phyloP scores from a whole-genome alignment of 768 basidiomycete genomes.

The Polyporus arcularius region DNA sequence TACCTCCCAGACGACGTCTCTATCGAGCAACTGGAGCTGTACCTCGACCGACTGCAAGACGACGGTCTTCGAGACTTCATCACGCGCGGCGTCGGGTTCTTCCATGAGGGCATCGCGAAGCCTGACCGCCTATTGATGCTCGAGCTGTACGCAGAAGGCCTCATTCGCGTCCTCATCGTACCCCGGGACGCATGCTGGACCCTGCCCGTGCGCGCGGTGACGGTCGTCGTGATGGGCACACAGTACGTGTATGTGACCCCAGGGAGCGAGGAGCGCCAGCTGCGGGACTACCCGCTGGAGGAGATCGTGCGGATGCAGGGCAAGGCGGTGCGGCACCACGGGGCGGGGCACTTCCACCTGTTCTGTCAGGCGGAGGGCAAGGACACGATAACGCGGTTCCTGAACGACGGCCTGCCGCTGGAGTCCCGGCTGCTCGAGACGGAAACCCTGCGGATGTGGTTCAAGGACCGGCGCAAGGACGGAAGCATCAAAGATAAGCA shows the following conservation, averaged over 20 bases:
- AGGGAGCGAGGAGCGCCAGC: conserved; percentile 57
- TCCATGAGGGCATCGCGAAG: conserved; percentile 69
- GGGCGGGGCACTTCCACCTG: conserved; percentile 70
- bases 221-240: conserved; percentile 90
- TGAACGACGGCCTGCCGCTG: conserved; percentile 86
- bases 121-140: conserved; percentile 73
- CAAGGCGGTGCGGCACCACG: conserved; percentile 61
- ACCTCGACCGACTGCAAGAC: conserved; percentile 63
- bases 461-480: conserved; percentile 38
- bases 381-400: conserved; percentile 79
- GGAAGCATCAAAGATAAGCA: conserved; percentile 53
- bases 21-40: conserved; percentile 57
- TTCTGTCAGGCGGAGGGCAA: conserved; percentile 89
- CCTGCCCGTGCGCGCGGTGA: conserved; percentile 78
- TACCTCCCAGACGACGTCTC: conserved; percentile 58
- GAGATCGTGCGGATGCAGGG: conserved; percentile 94
- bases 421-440: conserved; percentile 76
- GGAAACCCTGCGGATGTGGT: conserved; percentile 50
- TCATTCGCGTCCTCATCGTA: conserved; percentile 77
- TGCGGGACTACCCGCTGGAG: conserved; percentile 77
- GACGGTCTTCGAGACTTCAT: conserved; percentile 64
- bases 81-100: conserved; percentile 86
- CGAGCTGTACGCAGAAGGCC: conserved; percentile 78
- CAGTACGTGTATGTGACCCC: conserved; percentile 68
- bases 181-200: conserved; percentile 88